Conservation (phyloP, 1,284 basidiomycete species). For the Earliella scabrosa region DNA sequence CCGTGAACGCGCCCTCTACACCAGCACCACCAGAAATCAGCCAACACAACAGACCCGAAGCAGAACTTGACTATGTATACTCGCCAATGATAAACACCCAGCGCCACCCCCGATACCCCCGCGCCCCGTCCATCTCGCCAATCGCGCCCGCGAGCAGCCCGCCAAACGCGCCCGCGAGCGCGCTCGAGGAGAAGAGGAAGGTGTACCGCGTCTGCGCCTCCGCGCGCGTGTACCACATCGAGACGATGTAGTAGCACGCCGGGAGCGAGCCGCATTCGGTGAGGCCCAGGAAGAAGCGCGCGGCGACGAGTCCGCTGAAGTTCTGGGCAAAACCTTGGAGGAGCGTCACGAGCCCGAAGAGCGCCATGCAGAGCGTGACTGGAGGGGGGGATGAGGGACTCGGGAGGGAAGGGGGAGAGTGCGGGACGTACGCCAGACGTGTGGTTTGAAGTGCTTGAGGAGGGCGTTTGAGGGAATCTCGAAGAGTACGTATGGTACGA, state of each 20-base stretch:
- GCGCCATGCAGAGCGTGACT: slow-evolving; percentile 31
- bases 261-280: slow-evolving; percentile 37
- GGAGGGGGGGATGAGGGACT: not conserved
- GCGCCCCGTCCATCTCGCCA: slow-evolving; percentile 39
- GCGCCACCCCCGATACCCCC: slow-evolving; percentile 37
- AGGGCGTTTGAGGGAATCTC: slow-evolving; percentile 39
- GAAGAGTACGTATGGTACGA: slow-evolving; percentile 37
- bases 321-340: slow-evolving; percentile 39
- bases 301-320: slow-evolving; percentile 40
- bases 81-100: slow-evolving; percentile 49
- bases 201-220: slow-evolving; percentile 42
- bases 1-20: slow-evolving; percentile 40
- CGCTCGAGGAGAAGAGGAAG: slow-evolving; percentile 40
- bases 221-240: slow-evolving; percentile 42
- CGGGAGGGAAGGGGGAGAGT: not conserved
- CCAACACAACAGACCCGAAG: not conserved
- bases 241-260: slow-evolving; percentile 40
- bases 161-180: slow-evolving; percentile 38
- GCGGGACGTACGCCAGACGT: slow-evolving; percentile 35
- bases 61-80: too few species aligned
- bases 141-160: slow-evolving; percentile 40
- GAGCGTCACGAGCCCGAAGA: slow-evolving; percentile 40
- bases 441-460: slow-evolving; percentile 37
- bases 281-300: slow-evolving; percentile 44
- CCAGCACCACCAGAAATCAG: too few species aligned